A percentile compares a stretch with the other conserved stretches of the same genome.
These are phyloP conservation scores for Luzula sylvatica DNA, from an alignment of 176 grass and related monocot species.

Conservation along the genomic window DNA sequence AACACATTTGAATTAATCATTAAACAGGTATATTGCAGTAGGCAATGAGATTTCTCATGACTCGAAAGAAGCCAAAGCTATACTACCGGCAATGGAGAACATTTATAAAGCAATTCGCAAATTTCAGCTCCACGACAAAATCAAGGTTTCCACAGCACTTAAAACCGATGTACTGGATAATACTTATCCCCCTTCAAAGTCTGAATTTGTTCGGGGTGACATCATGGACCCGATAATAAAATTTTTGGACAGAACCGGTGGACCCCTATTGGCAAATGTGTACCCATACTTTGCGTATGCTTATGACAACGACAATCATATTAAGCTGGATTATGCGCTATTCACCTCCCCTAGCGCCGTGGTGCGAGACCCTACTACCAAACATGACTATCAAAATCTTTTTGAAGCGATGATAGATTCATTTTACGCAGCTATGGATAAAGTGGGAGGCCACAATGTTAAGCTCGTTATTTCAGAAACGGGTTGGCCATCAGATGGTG, in stretches of 20 bases:
- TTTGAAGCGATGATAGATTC: too few relatives aligned
- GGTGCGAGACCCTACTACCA: too few relatives aligned
- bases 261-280: conserved; percentile 54
- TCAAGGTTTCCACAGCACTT: conserved; percentile 52
- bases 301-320: conserved; percentile 3
- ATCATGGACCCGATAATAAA: conserved; percentile 25
- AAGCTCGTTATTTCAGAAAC: conserved; percentile 44
- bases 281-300: conserved; percentile 63
- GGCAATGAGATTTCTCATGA: conserved; percentile 51
- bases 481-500: conserved; percentile 59
- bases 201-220: conserved; percentile 16
- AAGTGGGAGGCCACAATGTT: neutral
- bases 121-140: conserved; percentile 11
- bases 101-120: conserved; percentile 25
- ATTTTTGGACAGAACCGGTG: conserved; percentile 26
- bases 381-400: too few relatives aligned
- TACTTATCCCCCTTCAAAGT: conserved; percentile 38
- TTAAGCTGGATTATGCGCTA: conserved; percentile 31
- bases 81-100: conserved; percentile 67
- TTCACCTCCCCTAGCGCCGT: conserved; percentile 28
- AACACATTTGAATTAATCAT: too few relatives aligned
- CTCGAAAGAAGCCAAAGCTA: neutral
- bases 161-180: conserved; percentile 7
- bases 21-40: conserved; percentile 56
- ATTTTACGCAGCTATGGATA: conserved; percentile 37